Evolutionary conservation across 2,329 filamentous ascomycete species (phyloP).

Genomic region (Sphaceloma murrayae): DNA sequence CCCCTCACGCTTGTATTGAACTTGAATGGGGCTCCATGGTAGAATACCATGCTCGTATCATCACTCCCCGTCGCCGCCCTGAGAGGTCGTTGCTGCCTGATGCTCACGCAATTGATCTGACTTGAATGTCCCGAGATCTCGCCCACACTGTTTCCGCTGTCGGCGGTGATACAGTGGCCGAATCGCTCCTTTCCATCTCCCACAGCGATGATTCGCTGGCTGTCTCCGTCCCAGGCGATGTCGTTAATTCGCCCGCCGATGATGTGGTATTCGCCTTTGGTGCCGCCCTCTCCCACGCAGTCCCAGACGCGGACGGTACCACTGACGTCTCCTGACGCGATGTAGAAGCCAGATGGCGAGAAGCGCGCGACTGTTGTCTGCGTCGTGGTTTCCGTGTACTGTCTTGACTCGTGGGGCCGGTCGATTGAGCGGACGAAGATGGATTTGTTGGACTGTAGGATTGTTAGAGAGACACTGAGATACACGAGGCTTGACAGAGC

Average conservation of each 20-base stretch:
- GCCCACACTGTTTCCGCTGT: conserved; percentile 91
- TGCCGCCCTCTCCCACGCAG: conserved; percentile 70
- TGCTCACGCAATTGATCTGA: conserved; percentile 80
- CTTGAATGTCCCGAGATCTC: conserved; percentile 89
- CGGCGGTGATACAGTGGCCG: conserved; percentile 87
- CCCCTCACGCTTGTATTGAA: conserved; percentile 75
- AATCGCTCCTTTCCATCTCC: conserved; percentile 90
- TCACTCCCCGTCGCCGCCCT: conserved; percentile 85
- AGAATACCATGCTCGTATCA: conserved; percentile 81
- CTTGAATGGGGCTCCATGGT: conserved; percentile 91
- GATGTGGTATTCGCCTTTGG: conserved; percentile 87
- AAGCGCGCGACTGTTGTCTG: conserved; percentile 89
- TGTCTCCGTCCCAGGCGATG: conserved; percentile 95
- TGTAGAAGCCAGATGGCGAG: conserved; percentile 86
- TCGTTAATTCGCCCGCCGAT: conserved; percentile 93
- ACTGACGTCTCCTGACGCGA: conserved; percentile 80
- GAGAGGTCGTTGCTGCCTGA: conserved; percentile 82
- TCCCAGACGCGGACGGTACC: conserved; percentile 91
- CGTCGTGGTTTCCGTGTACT: conserved; percentile 86
- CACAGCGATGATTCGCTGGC: conserved; percentile 89
- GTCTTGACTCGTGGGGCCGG: conserved; percentile 69
- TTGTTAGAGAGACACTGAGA: conserved; percentile 13
- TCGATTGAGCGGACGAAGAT: conserved; percentile 95
- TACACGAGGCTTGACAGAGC: conserved; percentile 11
- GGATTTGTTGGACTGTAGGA: conserved; percentile 77